These are phyloP conservation scores for Leptodermis oblonga DNA, from an alignment of 257 asterid genomes.

Conservation along the genomic window DNA sequence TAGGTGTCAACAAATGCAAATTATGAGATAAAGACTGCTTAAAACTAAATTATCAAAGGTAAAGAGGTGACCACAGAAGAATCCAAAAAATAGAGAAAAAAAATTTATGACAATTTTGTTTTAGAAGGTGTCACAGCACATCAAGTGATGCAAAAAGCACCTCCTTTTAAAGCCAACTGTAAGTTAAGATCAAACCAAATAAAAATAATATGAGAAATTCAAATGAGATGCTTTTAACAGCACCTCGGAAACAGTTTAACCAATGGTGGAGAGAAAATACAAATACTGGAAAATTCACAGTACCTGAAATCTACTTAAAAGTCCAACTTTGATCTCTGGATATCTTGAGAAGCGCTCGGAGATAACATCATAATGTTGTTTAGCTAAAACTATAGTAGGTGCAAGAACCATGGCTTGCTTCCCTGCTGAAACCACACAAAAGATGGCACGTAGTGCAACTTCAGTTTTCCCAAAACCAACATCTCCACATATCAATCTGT, in stretches of 20 bases:
- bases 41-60: background rate
- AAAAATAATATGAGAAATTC: background rate
- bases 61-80: background rate
- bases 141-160: background rate
- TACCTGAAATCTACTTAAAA: slow-evolving; percentile 98
- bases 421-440: slow-evolving; percentile 81
- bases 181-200: background rate
- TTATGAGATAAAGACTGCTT: background rate
- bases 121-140: background rate
- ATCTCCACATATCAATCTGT: slow-evolving; percentile 94
- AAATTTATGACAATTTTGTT: background rate
- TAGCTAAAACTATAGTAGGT: slow-evolving; percentile 92
- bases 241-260: background rate
- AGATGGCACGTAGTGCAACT: slow-evolving; percentile 96
- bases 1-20: background rate
- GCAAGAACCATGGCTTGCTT: slow-evolving; percentile 97
- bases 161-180: background rate
- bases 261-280: background rate
- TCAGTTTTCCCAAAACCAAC: slow-evolving; percentile 99
- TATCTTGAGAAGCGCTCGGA: slow-evolving; percentile 77
- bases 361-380: slow-evolving; percentile 88
- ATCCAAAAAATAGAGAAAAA: background rate
- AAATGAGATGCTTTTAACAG: background rate
- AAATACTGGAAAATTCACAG: slow-evolving; percentile 11
- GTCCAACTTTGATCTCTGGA: slow-evolving; percentile 63